These are phyloP conservation scores for Penicillium cosmopolitanum DNA, from an alignment of 495 filamentous ascomycete genomes.

Conservation along the genomic window DNA sequence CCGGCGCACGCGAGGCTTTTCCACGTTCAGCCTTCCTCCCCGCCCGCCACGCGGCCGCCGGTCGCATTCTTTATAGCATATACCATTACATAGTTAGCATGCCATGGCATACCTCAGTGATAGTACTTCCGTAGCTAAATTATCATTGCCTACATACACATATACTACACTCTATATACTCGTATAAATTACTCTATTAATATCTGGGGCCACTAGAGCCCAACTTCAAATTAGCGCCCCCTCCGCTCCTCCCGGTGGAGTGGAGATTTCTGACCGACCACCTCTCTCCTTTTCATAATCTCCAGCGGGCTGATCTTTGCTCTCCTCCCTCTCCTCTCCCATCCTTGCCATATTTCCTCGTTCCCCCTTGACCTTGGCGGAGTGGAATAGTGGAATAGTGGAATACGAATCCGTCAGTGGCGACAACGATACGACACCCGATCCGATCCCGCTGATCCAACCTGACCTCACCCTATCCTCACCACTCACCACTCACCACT, in stretches of 20 bases:
- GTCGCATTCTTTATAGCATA: background rate
- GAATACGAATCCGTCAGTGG: background rate
- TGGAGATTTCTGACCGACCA: too few species aligned
- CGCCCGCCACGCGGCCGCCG: constrained; percentile 5
- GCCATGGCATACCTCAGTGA: background rate
- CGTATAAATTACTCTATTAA: background rate
- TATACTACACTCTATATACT: background rate
- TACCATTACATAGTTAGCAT: background rate
- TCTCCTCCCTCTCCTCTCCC: too few species aligned
- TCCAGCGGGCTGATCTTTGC: too few species aligned
- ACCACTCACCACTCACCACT: background rate
- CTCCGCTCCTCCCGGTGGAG: background rate
- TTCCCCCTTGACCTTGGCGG: too few species aligned
- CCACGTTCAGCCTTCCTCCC: constrained; percentile 18
- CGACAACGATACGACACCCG: background rate
- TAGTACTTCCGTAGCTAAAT: too few species aligned
- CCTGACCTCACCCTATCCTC: background rate
- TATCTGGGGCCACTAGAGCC: too few species aligned
- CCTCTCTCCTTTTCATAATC: too few species aligned
- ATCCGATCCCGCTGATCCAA: background rate
- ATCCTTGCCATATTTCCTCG: too few species aligned
- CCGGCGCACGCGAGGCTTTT: constrained; percentile 22
- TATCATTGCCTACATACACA: background rate
- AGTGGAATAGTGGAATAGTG: background rate
- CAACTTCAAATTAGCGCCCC: background rate